A percentile compares a stretch with the other conserved stretches of the same genome.
These are phyloP conservation scores for Arachis hypogaea DNA, from an alignment of 306 rosid genomes.

Conservation along the genomic window DNA sequence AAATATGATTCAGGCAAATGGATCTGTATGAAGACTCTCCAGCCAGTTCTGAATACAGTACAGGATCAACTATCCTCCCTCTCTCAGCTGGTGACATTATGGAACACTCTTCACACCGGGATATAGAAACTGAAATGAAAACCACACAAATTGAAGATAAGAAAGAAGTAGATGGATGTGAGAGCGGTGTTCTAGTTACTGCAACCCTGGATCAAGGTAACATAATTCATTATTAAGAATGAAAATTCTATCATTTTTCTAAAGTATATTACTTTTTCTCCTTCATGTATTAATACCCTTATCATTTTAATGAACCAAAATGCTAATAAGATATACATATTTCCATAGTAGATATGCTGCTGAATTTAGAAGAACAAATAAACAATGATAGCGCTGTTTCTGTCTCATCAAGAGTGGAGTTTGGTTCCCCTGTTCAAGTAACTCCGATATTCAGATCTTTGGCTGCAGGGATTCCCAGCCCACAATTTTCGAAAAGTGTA, in stretches of 20 bases:
- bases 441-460: slow-evolving; percentile 81
- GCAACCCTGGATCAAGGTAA: slow-evolving; percentile 59
- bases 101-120: slow-evolving; percentile 52
- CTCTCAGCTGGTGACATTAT: slow-evolving; percentile 51
- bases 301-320: slow-evolving; percentile 24
- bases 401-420: slow-evolving; percentile 56
- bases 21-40: slow-evolving; percentile 74
- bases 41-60: slow-evolving; percentile 79
- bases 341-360: slow-evolving; percentile 48
- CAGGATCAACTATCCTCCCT: slow-evolving; percentile 70
- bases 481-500: slow-evolving; percentile 93
- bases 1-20: slow-evolving; percentile 57
- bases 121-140: slow-evolving; percentile 45
- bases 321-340: slow-evolving; percentile 29
- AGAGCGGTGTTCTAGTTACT: slow-evolving; percentile 45
- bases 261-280: background rate
- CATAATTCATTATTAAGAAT: slow-evolving; percentile 3
- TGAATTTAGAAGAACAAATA: slow-evolving; percentile 51
- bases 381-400: slow-evolving; percentile 48
- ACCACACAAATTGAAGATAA: slow-evolving; percentile 46
- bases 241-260: background rate
- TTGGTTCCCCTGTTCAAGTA: slow-evolving; percentile 76
- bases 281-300: slow-evolving; percentile 8
- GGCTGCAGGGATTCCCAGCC: slow-evolving; percentile 89
- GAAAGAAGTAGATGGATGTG: slow-evolving; percentile 43